Evolutionary conservation across 345 rosid species (phyloP), one percentile per base, ranked within the genome.

Genomic region (Rhodomyrtus tomentosa): DNA sequence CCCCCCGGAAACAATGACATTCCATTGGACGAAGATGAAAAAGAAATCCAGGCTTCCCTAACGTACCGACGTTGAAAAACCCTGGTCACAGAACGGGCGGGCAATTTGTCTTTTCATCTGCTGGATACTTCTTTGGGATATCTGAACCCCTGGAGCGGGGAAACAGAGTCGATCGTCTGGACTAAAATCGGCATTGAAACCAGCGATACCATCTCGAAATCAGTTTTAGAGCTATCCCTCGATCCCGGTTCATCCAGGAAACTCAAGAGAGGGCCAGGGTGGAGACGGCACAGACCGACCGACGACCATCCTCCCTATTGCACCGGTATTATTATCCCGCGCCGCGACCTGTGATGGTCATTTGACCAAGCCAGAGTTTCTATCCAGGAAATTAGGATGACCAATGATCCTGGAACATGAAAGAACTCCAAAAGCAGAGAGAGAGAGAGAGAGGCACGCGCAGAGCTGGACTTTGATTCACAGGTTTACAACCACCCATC

Each of bases 401-500:
- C 76, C 76, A 68, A 20, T 8, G 16, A 68, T 68, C 45, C 76
- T 16, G 24, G 12, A 36, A 16, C 5, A 10, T 10, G 45, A 68
- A 32, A 53, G 22, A 4, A 14, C 38, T 12, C 20, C 73, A 3
- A 16, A 32, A 62, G 16, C 20, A 48, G 50, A 48, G 50, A 48
- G 50, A 48, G 49, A 45, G 48, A 45, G 38, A 62, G 24, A 62
- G 76, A 32, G 12, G 6, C 76, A 7, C 42, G 6, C 76, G 4
- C 42, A 32, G 32, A 38, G 42, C 76, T 32, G 76, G 56, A 36
- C 42, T 9, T 9, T 38, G 45, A 68, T 68, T 68, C 76, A 68
- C 72, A 27, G n/a, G n/a, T n/a, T 83, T 85, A 80, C 83, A 88
- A 85, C 91, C 87, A 84, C 88, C 85, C 83, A 86, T 88, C 92